phyloP scores from a whole-genome alignment of 2,329 filamentous ascomycete genomes.

The Ceratocystis cubensis region DNA sequence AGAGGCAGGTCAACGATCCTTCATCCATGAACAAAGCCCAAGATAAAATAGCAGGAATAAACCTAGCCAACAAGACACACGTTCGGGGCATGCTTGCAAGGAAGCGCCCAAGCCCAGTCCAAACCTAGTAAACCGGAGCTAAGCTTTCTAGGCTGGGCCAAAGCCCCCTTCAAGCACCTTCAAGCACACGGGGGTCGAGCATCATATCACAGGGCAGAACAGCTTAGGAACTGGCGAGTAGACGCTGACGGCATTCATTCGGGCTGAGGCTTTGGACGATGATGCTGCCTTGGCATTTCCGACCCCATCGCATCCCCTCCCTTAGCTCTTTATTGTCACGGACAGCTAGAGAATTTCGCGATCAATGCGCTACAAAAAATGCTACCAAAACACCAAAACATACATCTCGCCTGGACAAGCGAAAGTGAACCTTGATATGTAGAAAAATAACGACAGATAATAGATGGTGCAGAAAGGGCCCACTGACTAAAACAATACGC shows the following conservation, averaged over 20 bases:
- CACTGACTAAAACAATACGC: neutral
- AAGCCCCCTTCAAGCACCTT: too few relatives aligned
- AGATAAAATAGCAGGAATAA: constrained; percentile 4
- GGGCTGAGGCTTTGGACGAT: too few relatives aligned
- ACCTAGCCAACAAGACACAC: neutral
- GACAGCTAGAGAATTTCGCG: neutral
- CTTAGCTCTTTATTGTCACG: neutral
- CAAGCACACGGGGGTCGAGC: too few relatives aligned
- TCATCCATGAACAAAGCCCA: neutral
- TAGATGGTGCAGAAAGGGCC: neutral
- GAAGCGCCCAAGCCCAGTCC: neutral
- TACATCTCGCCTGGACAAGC: neutral
- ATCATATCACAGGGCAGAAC: too few relatives aligned
- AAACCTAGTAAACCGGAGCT: too few relatives aligned
- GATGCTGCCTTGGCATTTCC: neutral
- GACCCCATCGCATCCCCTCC: neutral
- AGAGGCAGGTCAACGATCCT: neutral
- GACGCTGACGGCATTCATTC: too few relatives aligned
- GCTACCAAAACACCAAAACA: neutral
- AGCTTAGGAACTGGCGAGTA: too few relatives aligned
- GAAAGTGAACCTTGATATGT: constrained; percentile 1
- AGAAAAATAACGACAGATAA: neutral
- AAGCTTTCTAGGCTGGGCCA: too few relatives aligned
- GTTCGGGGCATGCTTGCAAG: too few relatives aligned
- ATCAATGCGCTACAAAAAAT: neutral